Percentiles rank a stretch among this genome's conserved stretches.
phyloP scores from a whole-genome alignment of 495 filamentous ascomycete genomes.

The Usnea hakonensis region DNA sequence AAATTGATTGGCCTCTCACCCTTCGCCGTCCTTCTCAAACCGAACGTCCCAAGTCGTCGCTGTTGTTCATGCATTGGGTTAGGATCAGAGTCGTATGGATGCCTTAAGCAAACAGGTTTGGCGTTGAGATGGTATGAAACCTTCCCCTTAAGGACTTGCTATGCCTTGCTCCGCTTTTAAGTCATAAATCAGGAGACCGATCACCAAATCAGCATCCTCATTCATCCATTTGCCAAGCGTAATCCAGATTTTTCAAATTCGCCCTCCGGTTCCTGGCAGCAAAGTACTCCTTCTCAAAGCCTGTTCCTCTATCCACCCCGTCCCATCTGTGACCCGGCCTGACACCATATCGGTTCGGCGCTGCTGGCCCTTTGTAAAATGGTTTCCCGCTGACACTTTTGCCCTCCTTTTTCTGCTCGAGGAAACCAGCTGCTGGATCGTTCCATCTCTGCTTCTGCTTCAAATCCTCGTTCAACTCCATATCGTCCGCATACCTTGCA shows the following conservation, averaged over 20 bases:
- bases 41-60: neutral
- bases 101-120: neutral
- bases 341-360: conserved; percentile 93
- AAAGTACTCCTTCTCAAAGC: conserved; percentile 94
- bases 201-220: neutral
- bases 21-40: neutral
- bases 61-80: neutral
- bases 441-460: conserved; percentile 73
- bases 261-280: conserved; percentile 68
- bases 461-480: conserved; percentile 73
- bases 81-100: too few relatives aligned
- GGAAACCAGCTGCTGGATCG: conserved; percentile 81
- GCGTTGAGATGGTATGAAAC: neutral
- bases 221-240: conserved; percentile 59
- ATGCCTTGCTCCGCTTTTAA: neutral
- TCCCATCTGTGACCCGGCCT: conserved; percentile 91
- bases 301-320: conserved; percentile 90
- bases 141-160: neutral
- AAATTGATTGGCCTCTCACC: neutral
- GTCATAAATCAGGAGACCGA: neutral
- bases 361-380: conserved; percentile 67
- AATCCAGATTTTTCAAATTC: conserved; percentile 70
- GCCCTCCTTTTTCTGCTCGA: conserved; percentile 47
- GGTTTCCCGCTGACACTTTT: conserved; percentile 56
- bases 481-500: conserved; percentile 73